These are phyloP conservation scores for Globisporangium okanoganense DNA, from an alignment of 352 stramenopile genomes.

Conservation along the genomic window DNA sequence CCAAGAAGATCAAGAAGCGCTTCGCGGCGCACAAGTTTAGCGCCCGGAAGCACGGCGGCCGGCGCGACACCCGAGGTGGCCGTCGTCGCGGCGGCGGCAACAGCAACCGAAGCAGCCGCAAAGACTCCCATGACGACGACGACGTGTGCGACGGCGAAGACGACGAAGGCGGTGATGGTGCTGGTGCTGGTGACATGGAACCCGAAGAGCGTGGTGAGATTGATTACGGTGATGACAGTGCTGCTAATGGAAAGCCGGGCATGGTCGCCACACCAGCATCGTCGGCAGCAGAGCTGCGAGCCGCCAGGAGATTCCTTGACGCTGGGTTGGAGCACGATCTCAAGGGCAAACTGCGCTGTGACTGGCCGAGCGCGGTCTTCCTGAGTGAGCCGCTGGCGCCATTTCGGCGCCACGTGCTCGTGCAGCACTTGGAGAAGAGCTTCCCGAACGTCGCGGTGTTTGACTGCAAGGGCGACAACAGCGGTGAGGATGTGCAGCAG, in stretches of 20 bases:
- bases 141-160: neutral
- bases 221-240: neutral
- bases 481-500: conserved; percentile 17
- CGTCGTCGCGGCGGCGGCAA: conserved; percentile 5
- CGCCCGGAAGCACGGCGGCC: neutral
- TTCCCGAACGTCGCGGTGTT: conserved; percentile 41
- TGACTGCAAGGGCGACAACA: conserved; percentile 69
- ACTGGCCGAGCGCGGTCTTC: conserved; percentile 29
- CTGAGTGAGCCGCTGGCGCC: conserved; percentile 59
- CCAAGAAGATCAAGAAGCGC: conserved; percentile 20
- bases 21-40: conserved; percentile 4
- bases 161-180: neutral
- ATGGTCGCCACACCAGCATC: neutral
- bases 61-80: neutral
- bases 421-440: conserved; percentile 41
- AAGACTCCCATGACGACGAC: neutral
- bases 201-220: neutral
- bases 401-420: conserved; percentile 56
- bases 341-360: conserved; percentile 14
- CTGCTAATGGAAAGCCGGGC: neutral
- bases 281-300: conserved; percentile 4
- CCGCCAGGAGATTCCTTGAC: conserved; percentile 40
- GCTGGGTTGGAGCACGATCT: conserved; percentile 18
- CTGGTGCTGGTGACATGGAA: neutral
- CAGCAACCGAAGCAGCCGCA: conserved; percentile 1